Evolutionary conservation across 202 grass and related monocot species (phyloP).

Genomic region (Panicum virgatum): DNA sequence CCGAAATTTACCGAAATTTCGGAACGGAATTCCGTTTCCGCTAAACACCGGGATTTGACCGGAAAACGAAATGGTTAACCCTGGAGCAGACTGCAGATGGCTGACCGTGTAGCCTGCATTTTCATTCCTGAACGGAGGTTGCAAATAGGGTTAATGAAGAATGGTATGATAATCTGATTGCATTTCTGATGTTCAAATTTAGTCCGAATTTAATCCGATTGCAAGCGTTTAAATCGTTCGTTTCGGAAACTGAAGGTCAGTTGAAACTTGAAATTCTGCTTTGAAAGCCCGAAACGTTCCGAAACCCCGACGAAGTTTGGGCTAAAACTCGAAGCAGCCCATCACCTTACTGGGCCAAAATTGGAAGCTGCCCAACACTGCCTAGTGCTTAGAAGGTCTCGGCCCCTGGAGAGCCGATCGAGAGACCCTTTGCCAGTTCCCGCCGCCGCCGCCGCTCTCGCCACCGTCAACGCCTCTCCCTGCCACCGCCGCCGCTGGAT

Average conservation of each 20-base stretch:
- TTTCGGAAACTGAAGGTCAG: neutral
- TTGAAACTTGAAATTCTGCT: neutral
- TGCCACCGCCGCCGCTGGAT: neutral
- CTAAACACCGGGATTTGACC: too few relatives aligned
- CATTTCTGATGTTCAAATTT: neutral
- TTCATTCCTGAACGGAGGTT: constrained; percentile 24
- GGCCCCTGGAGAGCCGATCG: neutral
- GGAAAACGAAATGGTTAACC: too few relatives aligned
- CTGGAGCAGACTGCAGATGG: constrained; percentile 28
- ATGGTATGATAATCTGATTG: constrained; percentile 25
- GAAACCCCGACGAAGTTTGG: neutral
- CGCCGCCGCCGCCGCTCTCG: too few relatives aligned
- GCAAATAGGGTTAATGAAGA: constrained; percentile 39
- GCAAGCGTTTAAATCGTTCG: neutral
- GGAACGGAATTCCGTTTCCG: too few relatives aligned
- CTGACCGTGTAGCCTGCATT: constrained; percentile 30
- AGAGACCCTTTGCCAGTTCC: neutral
- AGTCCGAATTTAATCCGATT: neutral
- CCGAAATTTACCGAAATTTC: too few relatives aligned
- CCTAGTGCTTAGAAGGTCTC: too few relatives aligned
- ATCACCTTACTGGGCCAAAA: neutral
- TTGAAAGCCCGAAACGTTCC: too few relatives aligned
- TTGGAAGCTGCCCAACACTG: neutral
- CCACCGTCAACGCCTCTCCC: neutral
- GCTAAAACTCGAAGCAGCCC: neutral